Percentiles rank a stretch among this genome's conserved stretches.
phyloP scores from a whole-genome alignment of 495 filamentous ascomycete genomes.

The Hypoxylon crocopeplum region DNA sequence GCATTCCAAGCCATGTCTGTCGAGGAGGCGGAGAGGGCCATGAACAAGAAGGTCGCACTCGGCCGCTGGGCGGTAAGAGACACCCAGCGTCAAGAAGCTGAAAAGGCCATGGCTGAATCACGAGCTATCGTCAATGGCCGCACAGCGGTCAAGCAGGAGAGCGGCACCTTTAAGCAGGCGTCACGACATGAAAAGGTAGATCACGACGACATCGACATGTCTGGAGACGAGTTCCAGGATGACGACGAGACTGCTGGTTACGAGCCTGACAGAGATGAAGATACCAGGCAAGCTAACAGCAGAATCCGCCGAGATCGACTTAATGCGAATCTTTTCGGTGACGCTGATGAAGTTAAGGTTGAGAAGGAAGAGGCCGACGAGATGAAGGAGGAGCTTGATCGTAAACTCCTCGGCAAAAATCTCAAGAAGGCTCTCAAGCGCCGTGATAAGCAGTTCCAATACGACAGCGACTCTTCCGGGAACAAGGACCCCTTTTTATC shows the following conservation, averaged over 20 bases:
- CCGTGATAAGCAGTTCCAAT: conserved; percentile 83
- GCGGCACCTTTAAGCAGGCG: conserved; percentile 56
- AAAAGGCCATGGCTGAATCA: conserved; percentile 55
- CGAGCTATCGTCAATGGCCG: conserved; percentile 52
- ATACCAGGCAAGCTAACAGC: conserved; percentile 83
- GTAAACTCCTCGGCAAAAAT: conserved; percentile 73
- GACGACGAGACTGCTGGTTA: conserved; percentile 87
- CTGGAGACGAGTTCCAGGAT: conserved; percentile 60
- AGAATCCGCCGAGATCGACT: conserved; percentile 87
- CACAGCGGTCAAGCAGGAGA: conserved; percentile 59
- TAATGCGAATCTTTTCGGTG: conserved; percentile 83
- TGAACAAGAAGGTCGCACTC: conserved; percentile 73
- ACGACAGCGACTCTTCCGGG: conserved; percentile 77
- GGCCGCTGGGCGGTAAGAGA: conserved; percentile 81
- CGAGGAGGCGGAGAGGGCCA: conserved; percentile 83
- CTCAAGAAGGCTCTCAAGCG: conserved; percentile 80
- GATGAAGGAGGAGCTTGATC: conserved; percentile 69
- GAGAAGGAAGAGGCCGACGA: conserved; percentile 78
- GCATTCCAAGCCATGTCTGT: conserved; percentile 80
- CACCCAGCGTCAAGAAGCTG: conserved; percentile 60
- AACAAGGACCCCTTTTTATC: conserved; percentile 77
- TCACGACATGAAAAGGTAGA: conserved; percentile 60
- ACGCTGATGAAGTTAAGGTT: conserved; percentile 84
- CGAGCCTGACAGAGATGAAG: conserved; percentile 82
- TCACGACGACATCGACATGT: conserved; percentile 66